Base-by-base conservation (phyloP, 345 rosid species). In the Citrus unshiu region DNA sequence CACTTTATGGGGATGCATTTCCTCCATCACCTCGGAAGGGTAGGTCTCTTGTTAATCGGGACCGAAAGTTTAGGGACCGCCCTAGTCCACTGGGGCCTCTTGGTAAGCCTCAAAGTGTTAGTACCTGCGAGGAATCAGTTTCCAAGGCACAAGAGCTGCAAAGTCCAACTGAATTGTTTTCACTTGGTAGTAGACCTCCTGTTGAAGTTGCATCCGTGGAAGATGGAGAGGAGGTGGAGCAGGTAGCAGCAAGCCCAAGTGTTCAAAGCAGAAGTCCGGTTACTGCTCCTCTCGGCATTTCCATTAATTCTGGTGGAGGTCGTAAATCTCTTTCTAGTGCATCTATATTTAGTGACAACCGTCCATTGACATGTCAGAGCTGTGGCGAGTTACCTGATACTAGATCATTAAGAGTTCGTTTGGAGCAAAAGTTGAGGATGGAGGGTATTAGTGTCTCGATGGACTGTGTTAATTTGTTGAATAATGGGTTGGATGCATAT, bases 221-320 rank as follows among this genome's bases (percentile, higher is more conserved):
- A 80, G 99, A 94, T 22, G 99, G 97, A 19, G 98, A 95, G 83
- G 99, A 94, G 85, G 99, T 94, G 66, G 98, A 95, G 86, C 98
- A 95, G 86, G 40, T 77, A 29, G 89, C 95, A 1, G 94, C 78
- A 68, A 92, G 97, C 82, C 93, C 93, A 4, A 88, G 95, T 39
- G 86, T 91, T 43, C 97, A 92, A 84, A 93, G 97, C 63, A 83
- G 86, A 81, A 90, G 93, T 68, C 88, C 95, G 0, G 92, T 94
- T 6, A 95, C 97, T 71, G 95, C 97, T 77, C 97, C 98, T 25
- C 79, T 93, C 35, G 98, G 99, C 66, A 83, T 95, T 68, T 88
- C 83, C 14, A 67, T 91, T 76, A 90, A 84, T 80, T 86, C 76
- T 10, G 85, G 92, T 35, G 80, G 85, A 66, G 75, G 80, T 60